Evolutionary conservation across 331 rosid species (phyloP).

Genomic region (Malus hybrid): DNA sequence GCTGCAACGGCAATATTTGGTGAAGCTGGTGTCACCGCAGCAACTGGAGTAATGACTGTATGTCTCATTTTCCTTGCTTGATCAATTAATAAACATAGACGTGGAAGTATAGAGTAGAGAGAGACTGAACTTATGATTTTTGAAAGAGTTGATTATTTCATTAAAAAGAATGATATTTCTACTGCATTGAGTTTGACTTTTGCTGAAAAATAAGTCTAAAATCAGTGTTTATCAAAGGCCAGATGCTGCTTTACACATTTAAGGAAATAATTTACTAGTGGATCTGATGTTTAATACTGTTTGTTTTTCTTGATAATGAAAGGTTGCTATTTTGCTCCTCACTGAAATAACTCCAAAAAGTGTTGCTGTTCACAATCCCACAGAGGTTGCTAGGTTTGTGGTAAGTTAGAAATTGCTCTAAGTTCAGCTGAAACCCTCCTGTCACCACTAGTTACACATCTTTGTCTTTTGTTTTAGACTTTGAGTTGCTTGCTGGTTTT

Average conservation of each 20-base stretch:
- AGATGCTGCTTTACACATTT: background rate
- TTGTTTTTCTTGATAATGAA: slow-evolving; percentile 17
- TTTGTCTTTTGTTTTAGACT: background rate
- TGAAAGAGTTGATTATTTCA: background rate
- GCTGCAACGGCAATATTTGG: slow-evolving; percentile 96
- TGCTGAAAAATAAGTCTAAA: background rate
- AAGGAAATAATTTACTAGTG: slow-evolving; percentile 3
- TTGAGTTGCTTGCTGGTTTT: background rate
- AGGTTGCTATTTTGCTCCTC: slow-evolving; percentile 97
- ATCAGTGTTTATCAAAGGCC: background rate
- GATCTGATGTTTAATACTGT: background rate
- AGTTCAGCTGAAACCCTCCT: background rate
- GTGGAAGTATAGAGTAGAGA: background rate
- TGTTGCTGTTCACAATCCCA: slow-evolving; percentile 93
- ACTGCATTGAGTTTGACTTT: background rate
- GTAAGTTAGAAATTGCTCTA: slow-evolving; percentile 36
- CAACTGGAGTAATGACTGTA: slow-evolving; percentile 99
- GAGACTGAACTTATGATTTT: too few species aligned
- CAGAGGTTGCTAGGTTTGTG: slow-evolving; percentile 97
- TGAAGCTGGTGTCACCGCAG: slow-evolving; percentile 97
- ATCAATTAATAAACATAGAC: slow-evolving; percentile 2
- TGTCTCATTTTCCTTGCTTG: slow-evolving; percentile 30
- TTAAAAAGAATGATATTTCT: background rate
- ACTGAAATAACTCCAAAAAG: slow-evolving; percentile 99
- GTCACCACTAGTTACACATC: slow-evolving; percentile 2